These are phyloP conservation scores for Auxenochlorella protothecoides DNA, from an alignment of 139 green algal species.

Conservation along the genomic window DNA sequence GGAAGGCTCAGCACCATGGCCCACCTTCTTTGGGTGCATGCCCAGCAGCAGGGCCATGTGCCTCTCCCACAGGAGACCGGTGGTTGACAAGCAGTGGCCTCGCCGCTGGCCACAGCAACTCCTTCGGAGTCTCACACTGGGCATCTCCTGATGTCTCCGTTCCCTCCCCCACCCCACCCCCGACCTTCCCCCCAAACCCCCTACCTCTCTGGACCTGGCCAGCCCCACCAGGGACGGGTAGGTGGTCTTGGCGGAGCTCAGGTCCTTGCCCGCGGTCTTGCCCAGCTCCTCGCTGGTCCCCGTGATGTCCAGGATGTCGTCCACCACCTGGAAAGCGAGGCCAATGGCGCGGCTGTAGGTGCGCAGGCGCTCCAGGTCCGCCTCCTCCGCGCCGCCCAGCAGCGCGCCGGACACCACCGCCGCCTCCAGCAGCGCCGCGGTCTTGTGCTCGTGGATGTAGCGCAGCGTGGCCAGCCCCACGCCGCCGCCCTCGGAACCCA, in stretches of 20 bases:
- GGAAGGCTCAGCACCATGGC: too few relatives aligned
- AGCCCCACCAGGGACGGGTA: constrained; percentile 89
- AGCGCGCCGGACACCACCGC: constrained; percentile 87
- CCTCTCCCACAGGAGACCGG: neutral
- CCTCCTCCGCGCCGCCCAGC: constrained; percentile 71
- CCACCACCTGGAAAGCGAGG: constrained; percentile 97
- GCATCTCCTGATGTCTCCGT: too few relatives aligned
- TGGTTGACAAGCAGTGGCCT: neutral
- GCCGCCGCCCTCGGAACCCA: constrained; percentile 79
- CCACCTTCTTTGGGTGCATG: too few relatives aligned
- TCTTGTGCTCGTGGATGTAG: constrained; percentile 99
- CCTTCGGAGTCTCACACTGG: too few relatives aligned
- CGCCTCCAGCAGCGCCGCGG: constrained; percentile 91
- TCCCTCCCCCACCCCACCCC: neutral
- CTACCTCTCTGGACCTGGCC: constrained; percentile 7
- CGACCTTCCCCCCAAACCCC: neutral
- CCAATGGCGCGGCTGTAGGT: constrained; percentile 91
- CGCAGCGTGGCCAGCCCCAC: constrained; percentile 81
- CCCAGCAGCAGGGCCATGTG: neutral
- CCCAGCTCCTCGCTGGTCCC: constrained; percentile 84
- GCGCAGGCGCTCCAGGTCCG: constrained; percentile 78
- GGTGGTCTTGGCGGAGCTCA: constrained; percentile 88
- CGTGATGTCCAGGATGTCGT: constrained; percentile 98
- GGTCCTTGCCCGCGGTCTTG: constrained; percentile 98
- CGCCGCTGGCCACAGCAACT: too few relatives aligned